Percentiles rank a stretch among this genome's conserved stretches.
Evolutionary conservation across 805 yeast genomes (phyloP).

Genomic region (Zygoascus bituminiphila): DNA sequence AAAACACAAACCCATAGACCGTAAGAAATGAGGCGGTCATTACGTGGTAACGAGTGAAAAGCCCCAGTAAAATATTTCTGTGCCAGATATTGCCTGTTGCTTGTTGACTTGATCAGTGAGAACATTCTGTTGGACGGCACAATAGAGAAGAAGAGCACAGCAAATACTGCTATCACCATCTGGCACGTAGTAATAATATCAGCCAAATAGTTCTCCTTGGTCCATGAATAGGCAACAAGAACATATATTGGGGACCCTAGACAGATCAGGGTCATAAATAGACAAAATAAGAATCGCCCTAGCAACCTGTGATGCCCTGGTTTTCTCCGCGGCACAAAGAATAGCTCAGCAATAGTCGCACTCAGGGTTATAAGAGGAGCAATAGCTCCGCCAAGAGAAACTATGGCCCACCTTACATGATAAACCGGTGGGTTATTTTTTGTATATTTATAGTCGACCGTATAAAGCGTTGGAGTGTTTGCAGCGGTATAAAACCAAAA

Average conservation of each 20-base stretch:
- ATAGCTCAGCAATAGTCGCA: slow-evolving; percentile 89
- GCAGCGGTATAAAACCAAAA: slow-evolving; percentile 95
- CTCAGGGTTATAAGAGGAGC: slow-evolving; percentile 72
- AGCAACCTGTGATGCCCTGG: slow-evolving; percentile 96
- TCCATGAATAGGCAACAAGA: slow-evolving; percentile 34
- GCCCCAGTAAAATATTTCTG: slow-evolving; percentile 95
- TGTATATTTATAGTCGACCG: slow-evolving; percentile 61
- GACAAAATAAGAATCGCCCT: slow-evolving; percentile 73
- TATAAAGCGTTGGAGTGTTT: slow-evolving; percentile 66
- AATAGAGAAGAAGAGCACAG: slow-evolving; percentile 78
- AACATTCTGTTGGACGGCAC: slow-evolving; percentile 97
- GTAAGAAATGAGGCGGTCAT: slow-evolving; percentile 94
- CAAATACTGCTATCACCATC: slow-evolving; percentile 79
- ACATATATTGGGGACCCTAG: slow-evolving; percentile 47
- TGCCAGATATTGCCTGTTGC: slow-evolving; percentile 68
- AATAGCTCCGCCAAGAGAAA: slow-evolving; percentile 85
- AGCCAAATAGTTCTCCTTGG: slow-evolving; percentile 35
- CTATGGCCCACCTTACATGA: slow-evolving; percentile 88
- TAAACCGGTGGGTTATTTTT: slow-evolving; percentile 58
- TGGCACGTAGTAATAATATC: slow-evolving; percentile 67
- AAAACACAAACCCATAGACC: slow-evolving; percentile 84
- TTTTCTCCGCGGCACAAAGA: slow-evolving; percentile 95
- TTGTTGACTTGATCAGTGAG: slow-evolving; percentile 72
- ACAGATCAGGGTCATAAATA: slow-evolving; percentile 45
- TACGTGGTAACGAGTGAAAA: slow-evolving; percentile 70